Conservation (phyloP, 2,329 filamentous ascomycete species). For the Fragosphaeria purpurea region DNA sequence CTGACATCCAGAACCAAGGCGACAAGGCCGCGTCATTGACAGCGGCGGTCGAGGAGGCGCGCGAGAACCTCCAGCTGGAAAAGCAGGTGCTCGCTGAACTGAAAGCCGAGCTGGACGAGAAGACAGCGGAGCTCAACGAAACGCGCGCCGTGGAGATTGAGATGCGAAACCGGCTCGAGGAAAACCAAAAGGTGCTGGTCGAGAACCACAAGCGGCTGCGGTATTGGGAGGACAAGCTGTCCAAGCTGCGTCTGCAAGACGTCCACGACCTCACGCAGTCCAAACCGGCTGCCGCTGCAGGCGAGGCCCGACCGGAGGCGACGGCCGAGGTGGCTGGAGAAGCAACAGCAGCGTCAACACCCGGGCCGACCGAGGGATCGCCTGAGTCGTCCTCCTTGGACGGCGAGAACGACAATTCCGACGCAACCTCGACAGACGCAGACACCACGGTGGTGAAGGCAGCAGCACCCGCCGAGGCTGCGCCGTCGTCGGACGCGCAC, state of each 20-base stretch:
- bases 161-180: constrained; percentile 96
- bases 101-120: constrained; percentile 80
- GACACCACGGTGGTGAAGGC: constrained; percentile 20
- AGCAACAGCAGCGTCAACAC: neutral
- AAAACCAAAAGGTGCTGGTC: constrained; percentile 77
- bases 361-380: constrained; percentile 11
- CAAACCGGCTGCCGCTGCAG: constrained; percentile 18
- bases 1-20: constrained; percentile 68
- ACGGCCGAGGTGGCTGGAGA: neutral
- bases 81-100: constrained; percentile 69
- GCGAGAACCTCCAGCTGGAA: constrained; percentile 66
- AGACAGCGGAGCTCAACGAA: constrained; percentile 75
- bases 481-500: constrained; percentile 12
- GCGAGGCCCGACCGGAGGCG: constrained; percentile 11
- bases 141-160: constrained; percentile 88
- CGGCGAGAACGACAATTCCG: too few relatives aligned
- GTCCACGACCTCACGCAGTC: constrained; percentile 53
- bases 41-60: constrained; percentile 67
- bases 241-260: constrained; percentile 74
- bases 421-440: neutral
- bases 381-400: too few relatives aligned
- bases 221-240: constrained; percentile 85
- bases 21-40: constrained; percentile 64
- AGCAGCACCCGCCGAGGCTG: too few relatives aligned
- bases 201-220: constrained; percentile 78